A percentile compares a stretch with the other conserved stretches of the same genome.
Conservation (phyloP, 352 stramenopile genomes). For the Globisporangium abappressorium region DNA sequence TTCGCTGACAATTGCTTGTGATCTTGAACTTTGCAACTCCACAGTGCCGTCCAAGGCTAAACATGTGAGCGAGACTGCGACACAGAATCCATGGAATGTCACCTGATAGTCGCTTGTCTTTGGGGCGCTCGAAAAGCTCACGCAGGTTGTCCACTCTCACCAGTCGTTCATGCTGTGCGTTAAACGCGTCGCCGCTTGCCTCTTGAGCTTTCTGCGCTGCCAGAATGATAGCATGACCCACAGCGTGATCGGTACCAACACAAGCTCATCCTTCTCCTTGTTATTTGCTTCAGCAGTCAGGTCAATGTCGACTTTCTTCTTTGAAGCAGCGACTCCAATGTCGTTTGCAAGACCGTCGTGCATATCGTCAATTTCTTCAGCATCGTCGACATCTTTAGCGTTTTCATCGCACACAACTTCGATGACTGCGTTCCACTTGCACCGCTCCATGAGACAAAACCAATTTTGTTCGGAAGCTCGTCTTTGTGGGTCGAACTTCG, state of each 20-base stretch:
- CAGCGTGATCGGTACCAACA: constrained; percentile 18
- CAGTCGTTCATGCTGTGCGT: background rate
- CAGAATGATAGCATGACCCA: constrained; percentile 24
- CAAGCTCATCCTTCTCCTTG: background rate
- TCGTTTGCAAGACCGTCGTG: constrained; percentile 12
- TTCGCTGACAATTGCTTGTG: constrained; percentile 12
- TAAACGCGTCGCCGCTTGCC: background rate
- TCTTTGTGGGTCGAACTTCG: background rate
- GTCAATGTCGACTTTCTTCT: background rate
- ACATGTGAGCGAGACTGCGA: constrained; percentile 10
- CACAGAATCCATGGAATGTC: background rate
- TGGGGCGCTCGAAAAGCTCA: background rate
- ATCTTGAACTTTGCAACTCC: background rate
- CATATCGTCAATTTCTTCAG: background rate
- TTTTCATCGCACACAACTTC: constrained; percentile 2
- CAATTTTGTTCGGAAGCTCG: background rate
- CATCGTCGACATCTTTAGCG: background rate
- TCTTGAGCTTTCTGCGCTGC: background rate
- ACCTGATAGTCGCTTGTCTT: constrained; percentile 1
- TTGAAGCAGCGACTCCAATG: background rate
- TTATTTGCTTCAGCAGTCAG: background rate
- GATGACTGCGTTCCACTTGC: constrained; percentile 12
- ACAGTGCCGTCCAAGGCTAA: background rate
- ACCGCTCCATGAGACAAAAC: constrained; percentile 14
- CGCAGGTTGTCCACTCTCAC: constrained; percentile 13